Evolutionary conservation across 169 alveolate genomes (phyloP).

Genomic region (Plasmodium yoelii): DNA sequence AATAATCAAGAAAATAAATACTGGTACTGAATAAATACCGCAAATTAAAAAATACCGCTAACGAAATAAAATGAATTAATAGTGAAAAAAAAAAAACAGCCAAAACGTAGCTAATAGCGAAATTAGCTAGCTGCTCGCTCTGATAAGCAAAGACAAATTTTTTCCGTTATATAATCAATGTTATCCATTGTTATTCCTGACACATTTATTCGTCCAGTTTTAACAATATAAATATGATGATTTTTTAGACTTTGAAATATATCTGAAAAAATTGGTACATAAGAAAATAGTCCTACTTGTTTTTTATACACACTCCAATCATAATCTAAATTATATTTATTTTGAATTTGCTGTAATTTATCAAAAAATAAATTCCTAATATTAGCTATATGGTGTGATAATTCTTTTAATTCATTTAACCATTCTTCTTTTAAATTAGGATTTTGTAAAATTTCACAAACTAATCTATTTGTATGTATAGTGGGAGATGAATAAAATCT

Average conservation of each 20-base stretch:
- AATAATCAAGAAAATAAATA: conserved; percentile 2
- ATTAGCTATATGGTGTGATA: conserved; percentile 26
- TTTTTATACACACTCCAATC: conserved; percentile 71
- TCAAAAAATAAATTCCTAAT: conserved; percentile 58
- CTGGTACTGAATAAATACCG: not conserved
- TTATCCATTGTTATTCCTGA: conserved; percentile 46
- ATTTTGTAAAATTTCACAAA: conserved; percentile 52
- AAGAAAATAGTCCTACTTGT: conserved; percentile 64
- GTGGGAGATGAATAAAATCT: conserved; percentile 37
- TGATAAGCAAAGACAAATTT: conserved; percentile 24
- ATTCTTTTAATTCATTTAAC: conserved; percentile 48
- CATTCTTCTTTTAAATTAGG: conserved; percentile 51
- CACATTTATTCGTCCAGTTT: conserved; percentile 65
- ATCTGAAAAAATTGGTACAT: conserved; percentile 28
- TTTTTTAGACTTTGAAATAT: conserved; percentile 37
- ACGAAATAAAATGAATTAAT: too few relatives aligned
- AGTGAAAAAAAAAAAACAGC: not conserved
- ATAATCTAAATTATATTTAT: conserved; percentile 51
- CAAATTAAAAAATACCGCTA: too few relatives aligned
- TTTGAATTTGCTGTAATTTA: conserved; percentile 36
- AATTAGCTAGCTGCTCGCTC: not conserved
- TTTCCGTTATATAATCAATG: conserved; percentile 61
- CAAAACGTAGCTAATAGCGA: not conserved
- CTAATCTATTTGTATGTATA: conserved; percentile 56
- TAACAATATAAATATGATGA: conserved; percentile 52